Conservation (phyloP, 495 filamentous ascomycete species). For the Neurospora sp. region DNA sequence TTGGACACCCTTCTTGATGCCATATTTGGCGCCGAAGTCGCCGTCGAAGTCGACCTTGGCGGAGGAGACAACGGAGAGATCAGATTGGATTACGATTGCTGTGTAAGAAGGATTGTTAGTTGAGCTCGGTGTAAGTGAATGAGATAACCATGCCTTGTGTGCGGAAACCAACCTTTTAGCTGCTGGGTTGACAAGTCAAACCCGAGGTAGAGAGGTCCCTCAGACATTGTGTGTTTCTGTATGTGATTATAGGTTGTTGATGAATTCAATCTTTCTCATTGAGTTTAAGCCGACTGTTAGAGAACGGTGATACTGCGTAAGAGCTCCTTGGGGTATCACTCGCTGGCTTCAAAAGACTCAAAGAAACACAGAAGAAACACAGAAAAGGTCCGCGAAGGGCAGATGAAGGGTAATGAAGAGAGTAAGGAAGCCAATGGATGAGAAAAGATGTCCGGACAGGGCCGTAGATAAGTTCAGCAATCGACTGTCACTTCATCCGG, state of each 20-base stretch:
- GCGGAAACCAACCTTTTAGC: slow-evolving; percentile 57
- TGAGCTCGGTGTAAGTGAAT: neutral
- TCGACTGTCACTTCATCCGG: neutral
- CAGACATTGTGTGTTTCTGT: slow-evolving; percentile 24
- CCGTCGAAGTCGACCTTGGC: slow-evolving; percentile 66
- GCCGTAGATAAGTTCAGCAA: neutral
- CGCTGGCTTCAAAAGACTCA: neutral
- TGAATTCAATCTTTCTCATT: neutral
- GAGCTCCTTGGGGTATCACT: neutral
- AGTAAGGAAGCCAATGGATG: neutral
- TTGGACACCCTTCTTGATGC: slow-evolving; percentile 77
- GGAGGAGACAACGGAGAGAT: slow-evolving; percentile 64
- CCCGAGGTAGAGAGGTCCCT: slow-evolving; percentile 69
- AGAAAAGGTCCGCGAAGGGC: neutral
- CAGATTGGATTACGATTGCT: slow-evolving; percentile 71
- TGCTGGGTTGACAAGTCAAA: slow-evolving; percentile 97
- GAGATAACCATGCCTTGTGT: neutral
- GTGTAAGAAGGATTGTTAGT: neutral
- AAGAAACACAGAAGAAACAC: neutral
- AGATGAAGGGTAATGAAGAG: neutral
- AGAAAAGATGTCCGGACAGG: neutral
- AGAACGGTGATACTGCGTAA: neutral
- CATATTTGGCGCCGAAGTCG: slow-evolving; percentile 68
- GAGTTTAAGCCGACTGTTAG: too few relatives aligned
- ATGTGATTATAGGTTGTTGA: neutral